Base-by-base conservation (phyloP, 2,329 filamentous ascomycete species). In the Cladorrhinum sp. region DNA sequence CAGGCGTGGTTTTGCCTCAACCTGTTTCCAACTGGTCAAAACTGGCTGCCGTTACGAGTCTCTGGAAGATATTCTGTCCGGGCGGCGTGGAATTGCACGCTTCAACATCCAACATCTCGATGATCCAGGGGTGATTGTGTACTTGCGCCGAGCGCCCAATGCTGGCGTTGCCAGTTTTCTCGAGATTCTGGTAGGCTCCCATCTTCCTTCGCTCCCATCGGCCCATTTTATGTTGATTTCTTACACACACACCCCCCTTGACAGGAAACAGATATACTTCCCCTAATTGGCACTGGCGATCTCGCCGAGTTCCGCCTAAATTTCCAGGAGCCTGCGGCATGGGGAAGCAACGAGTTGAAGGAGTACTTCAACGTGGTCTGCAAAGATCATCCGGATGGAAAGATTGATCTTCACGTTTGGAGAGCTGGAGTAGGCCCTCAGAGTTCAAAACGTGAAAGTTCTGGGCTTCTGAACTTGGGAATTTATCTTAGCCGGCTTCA, bases 311-410 rank as follows among this genome's bases (percentile, higher is more conserved):
- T 68, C 26, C 60, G 64, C 12, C 57, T 68, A 10, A 63, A 18
- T 46, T 65, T 61, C 39, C 30, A 64, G 14, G n/a, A 52, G 4
- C 58, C 56, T 0, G 55, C 30, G 10, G 28, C 14, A 2, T 1
- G 50, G 26, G 8, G 42, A 64, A n/a, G 53, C 53, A 18, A 24
- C 26, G 14, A 9, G 3, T 16, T 68, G 10, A 14, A 54, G 16
- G 67, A 68, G 26, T 64, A 63, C 50, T 67, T 62, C 39, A 67
- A 66, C 3, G 16, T 68, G 9, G 36, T 28, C 4, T 51, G 66
- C 46, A 65, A 61, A 33, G 66, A 67, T 16, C 16, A 30, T 7
- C 24, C 52, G 5, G 57, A 61, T 46, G 67, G 64, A 3, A 33
- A 3, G 5, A 64, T 62, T 50, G 49, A 33, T 3, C 18, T 68